Percentiles rank a stretch among this genome's conserved stretches.
Conservation (phyloP, 164 flowering plant species). For the Magnolia kwangsiensis region DNA sequence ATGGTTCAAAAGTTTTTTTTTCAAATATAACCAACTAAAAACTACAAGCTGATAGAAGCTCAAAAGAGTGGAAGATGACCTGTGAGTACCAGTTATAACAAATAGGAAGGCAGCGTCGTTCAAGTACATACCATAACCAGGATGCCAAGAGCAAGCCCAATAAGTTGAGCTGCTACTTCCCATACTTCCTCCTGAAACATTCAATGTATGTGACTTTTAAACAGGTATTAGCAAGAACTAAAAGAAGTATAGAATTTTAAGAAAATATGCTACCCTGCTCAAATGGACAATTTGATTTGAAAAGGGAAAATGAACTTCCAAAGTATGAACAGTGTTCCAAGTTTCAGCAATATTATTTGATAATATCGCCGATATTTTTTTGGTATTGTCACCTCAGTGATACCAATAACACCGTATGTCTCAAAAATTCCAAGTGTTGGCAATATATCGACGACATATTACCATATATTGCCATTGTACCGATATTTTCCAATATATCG, state of each 20-base stretch:
- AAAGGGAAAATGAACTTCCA: too few species aligned
- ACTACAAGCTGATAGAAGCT: neutral
- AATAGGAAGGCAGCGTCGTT: neutral
- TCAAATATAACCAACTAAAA: slow-evolving; percentile 6
- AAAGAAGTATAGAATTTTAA: neutral
- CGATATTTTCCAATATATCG: too few species aligned
- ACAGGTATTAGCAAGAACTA: neutral
- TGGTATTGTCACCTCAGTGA: too few species aligned
- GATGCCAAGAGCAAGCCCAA: slow-evolving; percentile 83
- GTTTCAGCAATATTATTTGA: too few species aligned
- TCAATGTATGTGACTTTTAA: slow-evolving; percentile 9
- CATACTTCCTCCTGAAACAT: slow-evolving; percentile 88
- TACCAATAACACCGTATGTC: too few species aligned
- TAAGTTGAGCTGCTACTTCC: slow-evolving; percentile 92
- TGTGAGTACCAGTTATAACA: neutral
- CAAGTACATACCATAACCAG: slow-evolving; percentile 52
- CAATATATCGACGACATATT: too few species aligned
- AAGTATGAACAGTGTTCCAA: too few species aligned
- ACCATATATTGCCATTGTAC: too few species aligned
- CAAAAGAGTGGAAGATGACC: neutral
- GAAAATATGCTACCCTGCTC: neutral
- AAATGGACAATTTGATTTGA: neutral
- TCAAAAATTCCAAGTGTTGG: too few species aligned
- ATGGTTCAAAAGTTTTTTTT: slow-evolving; percentile 7
- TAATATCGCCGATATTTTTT: too few species aligned